A percentile compares a stretch with the other conserved stretches of the same genome.
Evolutionary conservation across 306 rosid species (phyloP).

Genomic region (Rosa persica): DNA sequence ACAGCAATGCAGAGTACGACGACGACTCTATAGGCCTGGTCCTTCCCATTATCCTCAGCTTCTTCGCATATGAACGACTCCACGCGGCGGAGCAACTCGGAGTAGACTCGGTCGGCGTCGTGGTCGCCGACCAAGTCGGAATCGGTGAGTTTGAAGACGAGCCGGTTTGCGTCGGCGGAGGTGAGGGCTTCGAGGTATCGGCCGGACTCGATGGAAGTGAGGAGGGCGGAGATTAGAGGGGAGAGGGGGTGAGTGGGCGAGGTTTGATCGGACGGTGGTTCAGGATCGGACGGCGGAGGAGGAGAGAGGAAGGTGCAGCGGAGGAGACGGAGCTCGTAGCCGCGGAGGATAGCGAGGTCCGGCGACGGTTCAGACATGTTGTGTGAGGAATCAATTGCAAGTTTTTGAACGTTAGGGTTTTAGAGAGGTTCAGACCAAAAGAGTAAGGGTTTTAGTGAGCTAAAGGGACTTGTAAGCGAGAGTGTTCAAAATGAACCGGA

Average conservation of each 20-base stretch:
- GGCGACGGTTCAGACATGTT: slow-evolving; percentile 19
- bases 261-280: slow-evolving; percentile 19
- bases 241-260: slow-evolving; percentile 22
- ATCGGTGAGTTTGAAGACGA: slow-evolving; percentile 39
- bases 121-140: slow-evolving; percentile 18
- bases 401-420: neutral
- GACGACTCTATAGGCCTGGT: slow-evolving; percentile 36
- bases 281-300: slow-evolving; percentile 25
- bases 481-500: neutral
- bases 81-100: slow-evolving; percentile 53
- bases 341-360: slow-evolving; percentile 33
- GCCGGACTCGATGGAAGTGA: slow-evolving; percentile 60
- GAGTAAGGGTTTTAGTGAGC: neutral
- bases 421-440: neutral
- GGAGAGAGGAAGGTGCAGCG: slow-evolving; percentile 50
- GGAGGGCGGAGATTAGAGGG: slow-evolving; percentile 36
- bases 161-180: slow-evolving; percentile 43
- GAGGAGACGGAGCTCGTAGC: slow-evolving; percentile 76
- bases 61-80: slow-evolving; percentile 46
- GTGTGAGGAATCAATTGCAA: no score
- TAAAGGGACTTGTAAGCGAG: no score
- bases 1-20: slow-evolving; percentile 61
- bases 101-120: slow-evolving; percentile 54
- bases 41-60: slow-evolving; percentile 29
- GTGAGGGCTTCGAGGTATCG: slow-evolving; percentile 50